Evolutionary conservation across 2,329 filamentous ascomycete genomes (phyloP).

Genomic region (Aspergillus sp.): DNA sequence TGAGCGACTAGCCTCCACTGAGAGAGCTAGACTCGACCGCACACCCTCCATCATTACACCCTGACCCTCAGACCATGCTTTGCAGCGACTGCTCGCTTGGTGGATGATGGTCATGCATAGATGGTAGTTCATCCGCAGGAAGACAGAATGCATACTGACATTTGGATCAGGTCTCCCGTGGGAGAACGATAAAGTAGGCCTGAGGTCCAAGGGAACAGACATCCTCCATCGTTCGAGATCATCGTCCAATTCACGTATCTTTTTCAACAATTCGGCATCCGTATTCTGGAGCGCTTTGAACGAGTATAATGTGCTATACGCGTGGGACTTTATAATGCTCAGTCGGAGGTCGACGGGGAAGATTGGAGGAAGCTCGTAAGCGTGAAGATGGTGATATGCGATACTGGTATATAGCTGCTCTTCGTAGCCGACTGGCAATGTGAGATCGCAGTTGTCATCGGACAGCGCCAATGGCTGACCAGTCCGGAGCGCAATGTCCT

Average conservation of each 20-base stretch:
- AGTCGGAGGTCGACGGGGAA: conserved; percentile 45
- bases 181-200: conserved; percentile 43
- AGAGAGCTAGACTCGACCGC: conserved; percentile 46
- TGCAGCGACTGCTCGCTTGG: conserved; percentile 46
- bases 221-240: conserved; percentile 49
- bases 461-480: conserved; percentile 46
- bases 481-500: conserved; percentile 47
- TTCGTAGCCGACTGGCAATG: conserved; percentile 38
- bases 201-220: conserved; percentile 38
- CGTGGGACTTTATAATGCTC: conserved; percentile 46
- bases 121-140: conserved; percentile 49
- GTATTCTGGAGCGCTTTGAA: conserved; percentile 41
- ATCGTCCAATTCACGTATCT: conserved; percentile 50
- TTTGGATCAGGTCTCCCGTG: conserved; percentile 23
- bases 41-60: conserved; percentile 38
- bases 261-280: conserved; percentile 47
- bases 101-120: conserved; percentile 50
- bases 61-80: conserved; percentile 32
- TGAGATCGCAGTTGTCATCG: conserved; percentile 48
- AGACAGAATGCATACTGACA: conserved; percentile 42
- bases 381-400: conserved; percentile 11
- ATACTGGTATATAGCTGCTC: conserved; percentile 21
- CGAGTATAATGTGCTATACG: conserved; percentile 45
- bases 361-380: conserved; percentile 18
- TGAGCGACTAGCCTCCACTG: conserved; percentile 49